phyloP scores from a whole-genome alignment of 225 moss, liverwort and hornwort genomes.

The Marchantia polymorpha region DNA sequence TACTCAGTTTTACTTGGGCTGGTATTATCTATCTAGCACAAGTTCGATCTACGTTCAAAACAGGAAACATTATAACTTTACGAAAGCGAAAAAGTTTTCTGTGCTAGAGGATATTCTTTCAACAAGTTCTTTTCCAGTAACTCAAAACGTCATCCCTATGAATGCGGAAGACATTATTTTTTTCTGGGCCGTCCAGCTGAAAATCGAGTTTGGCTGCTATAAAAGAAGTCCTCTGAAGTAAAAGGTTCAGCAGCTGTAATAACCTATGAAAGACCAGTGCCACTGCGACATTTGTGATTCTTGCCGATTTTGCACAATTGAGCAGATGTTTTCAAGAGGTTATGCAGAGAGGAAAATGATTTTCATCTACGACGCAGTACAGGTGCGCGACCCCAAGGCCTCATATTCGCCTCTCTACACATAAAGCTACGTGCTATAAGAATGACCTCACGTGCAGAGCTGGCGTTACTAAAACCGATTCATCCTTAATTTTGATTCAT shows the following conservation, averaged over 20 bases:
- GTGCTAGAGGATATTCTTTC: too few relatives aligned
- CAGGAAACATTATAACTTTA: neutral
- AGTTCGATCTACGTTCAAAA: neutral
- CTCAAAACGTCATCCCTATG: too few relatives aligned
- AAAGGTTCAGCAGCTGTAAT: neutral
- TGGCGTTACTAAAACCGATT: too few relatives aligned
- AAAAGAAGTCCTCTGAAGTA: neutral
- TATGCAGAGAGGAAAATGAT: constrained; percentile 82
- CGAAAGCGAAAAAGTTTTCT: too few relatives aligned
- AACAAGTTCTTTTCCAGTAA: too few relatives aligned
- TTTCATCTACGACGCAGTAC: constrained; percentile 77
- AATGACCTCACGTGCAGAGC: too few relatives aligned
- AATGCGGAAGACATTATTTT: too few relatives aligned
- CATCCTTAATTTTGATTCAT: too few relatives aligned
- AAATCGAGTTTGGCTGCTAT: neutral
- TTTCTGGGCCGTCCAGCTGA: too few relatives aligned
- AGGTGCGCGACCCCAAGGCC: constrained; percentile 37
- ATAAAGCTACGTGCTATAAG: neutral
- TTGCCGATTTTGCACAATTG: neutral
- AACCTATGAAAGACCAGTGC: neutral
- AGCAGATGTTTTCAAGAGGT: constrained; percentile 74
- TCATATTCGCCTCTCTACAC: neutral
- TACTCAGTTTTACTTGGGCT: neutral
- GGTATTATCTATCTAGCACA: neutral
- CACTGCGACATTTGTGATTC: neutral